Evolutionary conservation across 2,329 filamentous ascomycete genomes (phyloP), one percentile per base, ranked within the genome.

Genomic region (Sarocladiaceae sp.): DNA sequence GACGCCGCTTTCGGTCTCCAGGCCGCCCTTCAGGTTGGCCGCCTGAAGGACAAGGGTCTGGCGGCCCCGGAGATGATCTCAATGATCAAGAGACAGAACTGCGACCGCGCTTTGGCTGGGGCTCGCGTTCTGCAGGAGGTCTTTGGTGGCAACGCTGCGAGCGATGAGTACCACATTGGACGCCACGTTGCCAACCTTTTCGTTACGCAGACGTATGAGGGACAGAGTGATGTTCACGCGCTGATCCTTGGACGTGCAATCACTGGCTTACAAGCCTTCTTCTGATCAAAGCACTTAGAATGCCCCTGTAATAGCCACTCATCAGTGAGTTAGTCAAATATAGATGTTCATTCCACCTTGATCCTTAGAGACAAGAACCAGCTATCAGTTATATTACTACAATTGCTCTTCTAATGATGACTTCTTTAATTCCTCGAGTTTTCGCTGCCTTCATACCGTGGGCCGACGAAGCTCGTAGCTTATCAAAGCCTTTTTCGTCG

Each of bases 11-110:
- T 88, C 65, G 94, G 94, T 39, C 88, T 90, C n/a, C 74, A 96
- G 52, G 94, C 94, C 6, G 87, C 90, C 7, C 83, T 90, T 53
- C 94, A 99, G 71, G 93, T 97, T 31, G 92, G 91, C 50, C 79
- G 93, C 56, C 81, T 97, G 54, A 97, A 97, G 79, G 93, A 97
- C 62, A 84, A 90, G 66, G 92, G 92, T 57, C 89, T 90, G 70
- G 84, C 82, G 22, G 84, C 87, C 2, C 92, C 94, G 5, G 94
- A 99, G 75, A 97, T 97, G 93, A 96, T 99, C 63, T 84, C 82
- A 66, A 82, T 99, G 89, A 85, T 97, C 66, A 99, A 99, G 80
- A 80, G 94, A 59, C 92, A 97, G 74, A 99, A 99, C 71, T 99
- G 94, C 70, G 94, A 99, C 71, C 77, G 86, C 50, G 94, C 94